phyloP scores from a whole-genome alignment of 805 yeast species.

The Suhomyces sp. region DNA sequence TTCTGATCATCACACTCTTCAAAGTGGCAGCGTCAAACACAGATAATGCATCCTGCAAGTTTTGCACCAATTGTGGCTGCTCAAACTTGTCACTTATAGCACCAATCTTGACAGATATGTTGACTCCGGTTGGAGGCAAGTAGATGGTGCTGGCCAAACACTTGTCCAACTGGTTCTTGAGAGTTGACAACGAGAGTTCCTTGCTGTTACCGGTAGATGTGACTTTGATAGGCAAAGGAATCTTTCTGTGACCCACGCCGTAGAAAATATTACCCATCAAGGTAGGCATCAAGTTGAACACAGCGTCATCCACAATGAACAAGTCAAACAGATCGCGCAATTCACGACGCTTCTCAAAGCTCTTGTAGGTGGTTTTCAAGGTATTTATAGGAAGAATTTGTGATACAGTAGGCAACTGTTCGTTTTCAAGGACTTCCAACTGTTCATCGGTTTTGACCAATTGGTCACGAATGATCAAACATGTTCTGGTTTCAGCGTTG shows the following conservation, averaged over 20 bases:
- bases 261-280: slow-evolving; percentile 79
- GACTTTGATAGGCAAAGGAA: slow-evolving; percentile 65
- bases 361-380: slow-evolving; percentile 79
- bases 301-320: slow-evolving; percentile 80
- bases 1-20: slow-evolving; percentile 63
- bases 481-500: slow-evolving; percentile 41
- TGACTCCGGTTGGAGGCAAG: slow-evolving; percentile 71
- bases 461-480: slow-evolving; percentile 67
- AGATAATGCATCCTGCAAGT: slow-evolving; percentile 53
- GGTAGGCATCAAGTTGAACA: slow-evolving; percentile 77
- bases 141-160: slow-evolving; percentile 57
- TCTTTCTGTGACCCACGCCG: slow-evolving; percentile 45
- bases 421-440: slow-evolving; percentile 46
- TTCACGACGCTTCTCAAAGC: slow-evolving; percentile 84
- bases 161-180: slow-evolving; percentile 57
- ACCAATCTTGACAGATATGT: slow-evolving; percentile 67
- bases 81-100: slow-evolving; percentile 36
- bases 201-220: slow-evolving; percentile 26
- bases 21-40: slow-evolving; percentile 45
- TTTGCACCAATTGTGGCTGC: slow-evolving; percentile 53
- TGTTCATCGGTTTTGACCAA: slow-evolving; percentile 43
- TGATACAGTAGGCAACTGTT: slow-evolving; percentile 42
- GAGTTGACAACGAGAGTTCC: slow-evolving; percentile 48
- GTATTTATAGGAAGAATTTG: slow-evolving; percentile 69
- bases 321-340: slow-evolving; percentile 66